Evolutionary conservation across 2,329 filamentous ascomycete species (phyloP).

Genomic region (Tolypocladium album): DNA sequence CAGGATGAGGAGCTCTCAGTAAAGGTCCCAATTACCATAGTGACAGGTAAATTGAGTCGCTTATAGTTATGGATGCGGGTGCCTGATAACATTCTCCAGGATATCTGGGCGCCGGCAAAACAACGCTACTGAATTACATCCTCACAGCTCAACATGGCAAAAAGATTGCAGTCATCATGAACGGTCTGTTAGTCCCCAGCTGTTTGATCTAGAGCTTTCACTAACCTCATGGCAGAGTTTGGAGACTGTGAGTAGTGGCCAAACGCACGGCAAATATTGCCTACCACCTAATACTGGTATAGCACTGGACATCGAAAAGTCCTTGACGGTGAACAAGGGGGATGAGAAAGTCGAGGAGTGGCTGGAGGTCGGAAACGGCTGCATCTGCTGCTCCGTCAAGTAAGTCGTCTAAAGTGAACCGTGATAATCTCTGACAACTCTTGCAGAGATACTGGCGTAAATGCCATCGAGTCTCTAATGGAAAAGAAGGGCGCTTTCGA

Average conservation of each 20-base stretch:
- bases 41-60: conserved; percentile 48
- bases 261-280: background rate
- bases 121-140: conserved; percentile 91
- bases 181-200: conserved; percentile 38
- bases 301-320: conserved; percentile 94
- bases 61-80: background rate
- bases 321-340: conserved; percentile 78
- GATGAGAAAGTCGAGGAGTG: conserved; percentile 82
- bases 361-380: conserved; percentile 93
- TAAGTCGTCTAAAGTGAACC: conserved; percentile 22
- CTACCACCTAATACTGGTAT: conserved; percentile 1
- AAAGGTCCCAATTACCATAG: conserved; percentile 76
- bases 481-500: conserved; percentile 88
- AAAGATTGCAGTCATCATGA: conserved; percentile 95
- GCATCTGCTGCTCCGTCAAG: conserved; percentile 97
- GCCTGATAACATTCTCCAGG: conserved; percentile 35
- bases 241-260: conserved; percentile 56
- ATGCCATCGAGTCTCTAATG: conserved; percentile 93
- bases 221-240: conserved; percentile 47
- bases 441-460: conserved; percentile 74
- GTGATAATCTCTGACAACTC: background rate
- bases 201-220: background rate
- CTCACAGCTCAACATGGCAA: conserved; percentile 91
- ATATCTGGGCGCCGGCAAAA: conserved; percentile 93
- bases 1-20: conserved; percentile 39